These are phyloP conservation scores for Aaosphaeria arxii DNA, from an alignment of 2,329 filamentous ascomycete genomes.

Conservation along the genomic window DNA sequence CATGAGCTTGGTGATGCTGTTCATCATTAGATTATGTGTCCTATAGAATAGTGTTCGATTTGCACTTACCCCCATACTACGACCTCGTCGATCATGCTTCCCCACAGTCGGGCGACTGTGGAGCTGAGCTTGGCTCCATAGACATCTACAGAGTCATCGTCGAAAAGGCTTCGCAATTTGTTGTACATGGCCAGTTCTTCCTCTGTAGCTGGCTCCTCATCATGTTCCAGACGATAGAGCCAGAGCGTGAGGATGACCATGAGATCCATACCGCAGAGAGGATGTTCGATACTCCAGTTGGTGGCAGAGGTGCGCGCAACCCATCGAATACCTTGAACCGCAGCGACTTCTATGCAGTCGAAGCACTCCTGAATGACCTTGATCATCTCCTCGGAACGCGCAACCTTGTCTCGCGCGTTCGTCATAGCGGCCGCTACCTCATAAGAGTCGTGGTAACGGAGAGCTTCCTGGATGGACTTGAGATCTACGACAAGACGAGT, in stretches of 20 bases:
- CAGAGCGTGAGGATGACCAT: conserved; percentile 97
- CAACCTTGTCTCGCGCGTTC: conserved; percentile 86
- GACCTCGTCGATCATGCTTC: conserved; percentile 96
- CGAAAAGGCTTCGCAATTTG: conserved; percentile 85
- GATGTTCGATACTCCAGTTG: conserved; percentile 98
- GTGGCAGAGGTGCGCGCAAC: conserved; percentile 96
- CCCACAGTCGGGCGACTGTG: conserved; percentile 93
- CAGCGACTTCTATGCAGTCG: conserved; percentile 94
- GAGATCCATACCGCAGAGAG: conserved; percentile 90
- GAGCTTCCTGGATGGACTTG: conserved; percentile 91
- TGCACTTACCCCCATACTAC: conserved; percentile 95
- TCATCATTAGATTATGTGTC: conserved; percentile 42
- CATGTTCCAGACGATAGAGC: conserved; percentile 99
- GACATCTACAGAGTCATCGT: conserved; percentile 81
- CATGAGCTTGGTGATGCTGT: conserved; percentile 88
- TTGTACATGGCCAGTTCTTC: conserved; percentile 89
- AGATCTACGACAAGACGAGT: conserved; percentile 91
- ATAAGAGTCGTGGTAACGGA: conserved; percentile 95
- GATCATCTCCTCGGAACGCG: conserved; percentile 95
- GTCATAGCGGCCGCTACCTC: conserved; percentile 98
- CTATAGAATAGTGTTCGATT: not conserved
- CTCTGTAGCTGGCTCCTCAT: conserved; percentile 83
- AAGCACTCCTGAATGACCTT: conserved; percentile 98
- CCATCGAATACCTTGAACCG: conserved; percentile 92
- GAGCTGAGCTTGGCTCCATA: conserved; percentile 85